Conservation (phyloP, 176 grass and related monocot species). For the Oryza coarctata region DNA sequence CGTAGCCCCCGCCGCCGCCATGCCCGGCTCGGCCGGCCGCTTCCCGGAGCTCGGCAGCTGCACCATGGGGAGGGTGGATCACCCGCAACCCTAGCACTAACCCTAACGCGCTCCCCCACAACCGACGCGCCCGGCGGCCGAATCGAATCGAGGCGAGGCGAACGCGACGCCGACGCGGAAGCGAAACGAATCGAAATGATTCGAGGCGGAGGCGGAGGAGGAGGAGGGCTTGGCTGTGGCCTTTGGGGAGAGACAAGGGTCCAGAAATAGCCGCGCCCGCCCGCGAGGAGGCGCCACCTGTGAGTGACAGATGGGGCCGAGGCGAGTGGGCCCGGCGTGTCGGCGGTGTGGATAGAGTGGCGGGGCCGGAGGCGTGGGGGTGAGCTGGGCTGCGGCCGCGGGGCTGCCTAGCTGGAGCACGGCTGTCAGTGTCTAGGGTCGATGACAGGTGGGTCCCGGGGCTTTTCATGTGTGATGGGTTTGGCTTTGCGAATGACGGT, state of each 20-base stretch:
- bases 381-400: not conserved
- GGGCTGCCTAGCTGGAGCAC: not conserved
- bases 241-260: slow-evolving; percentile 40
- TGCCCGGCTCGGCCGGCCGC: slow-evolving; percentile 31
- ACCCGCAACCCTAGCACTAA: slow-evolving; percentile 34
- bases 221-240: slow-evolving; percentile 3
- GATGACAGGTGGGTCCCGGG: slow-evolving; percentile 9
- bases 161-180: no score
- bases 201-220: not conserved
- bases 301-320: slow-evolving; percentile 1
- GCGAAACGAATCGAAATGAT: not conserved
- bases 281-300: not conserved
- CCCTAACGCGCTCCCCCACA: not conserved
- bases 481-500: not conserved
- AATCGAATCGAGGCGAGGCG: slow-evolving; percentile 9
- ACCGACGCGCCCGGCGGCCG: not conserved
- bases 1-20: slow-evolving; percentile 10
- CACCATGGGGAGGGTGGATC: slow-evolving; percentile 35
- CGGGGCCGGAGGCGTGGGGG: not conserved
- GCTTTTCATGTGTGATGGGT: not conserved
- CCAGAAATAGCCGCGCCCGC: slow-evolving; percentile 39
- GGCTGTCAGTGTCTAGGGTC: not conserved
- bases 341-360: slow-evolving; percentile 43
- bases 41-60: slow-evolving; percentile 53
- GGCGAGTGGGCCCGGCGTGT: not conserved